Evolutionary conservation across 306 rosid species (phyloP).

Genomic region (Cicer arietinum): DNA sequence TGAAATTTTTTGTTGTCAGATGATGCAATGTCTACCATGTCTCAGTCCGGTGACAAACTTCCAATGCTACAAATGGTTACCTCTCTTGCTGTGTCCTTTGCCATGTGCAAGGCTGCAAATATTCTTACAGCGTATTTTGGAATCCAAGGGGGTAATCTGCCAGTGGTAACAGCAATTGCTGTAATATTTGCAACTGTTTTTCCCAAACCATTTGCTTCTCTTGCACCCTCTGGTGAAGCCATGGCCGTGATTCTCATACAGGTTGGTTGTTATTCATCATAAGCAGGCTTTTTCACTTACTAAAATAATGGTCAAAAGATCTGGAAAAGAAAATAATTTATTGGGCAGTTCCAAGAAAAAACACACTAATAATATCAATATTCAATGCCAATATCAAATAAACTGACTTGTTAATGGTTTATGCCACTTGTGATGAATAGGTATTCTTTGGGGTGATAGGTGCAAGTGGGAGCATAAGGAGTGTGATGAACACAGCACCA

Average conservation of each 20-base stretch:
- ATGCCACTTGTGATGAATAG: conserved; percentile 45
- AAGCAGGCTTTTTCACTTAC: conserved; percentile 12
- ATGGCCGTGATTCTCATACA: conserved; percentile 72
- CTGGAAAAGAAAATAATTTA: not conserved
- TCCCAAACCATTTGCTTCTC: conserved; percentile 60
- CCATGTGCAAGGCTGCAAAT: conserved; percentile 61
- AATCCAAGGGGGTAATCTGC: conserved; percentile 70
- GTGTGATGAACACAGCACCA: conserved; percentile 65
- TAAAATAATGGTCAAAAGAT: too few species aligned
- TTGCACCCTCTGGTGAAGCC: conserved; percentile 71
- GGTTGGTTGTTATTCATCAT: conserved; percentile 48
- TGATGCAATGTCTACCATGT: conserved; percentile 46
- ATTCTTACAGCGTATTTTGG: conserved; percentile 51
- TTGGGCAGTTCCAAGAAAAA: not conserved
- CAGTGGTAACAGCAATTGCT: conserved; percentile 66
- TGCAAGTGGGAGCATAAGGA: conserved; percentile 74
- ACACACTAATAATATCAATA: not conserved
- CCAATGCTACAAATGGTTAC: conserved; percentile 61
- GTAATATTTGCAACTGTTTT: conserved; percentile 67
- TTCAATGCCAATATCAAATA: not conserved
- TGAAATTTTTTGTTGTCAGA: conserved; percentile 39
- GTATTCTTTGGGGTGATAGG: conserved; percentile 72
- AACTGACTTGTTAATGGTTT: conserved; percentile 8
- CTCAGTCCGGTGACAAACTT: conserved; percentile 46
- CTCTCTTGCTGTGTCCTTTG: conserved; percentile 64